Conservation (phyloP, 1,284 basidiomycete species). For the Sparassis latifolia region DNA sequence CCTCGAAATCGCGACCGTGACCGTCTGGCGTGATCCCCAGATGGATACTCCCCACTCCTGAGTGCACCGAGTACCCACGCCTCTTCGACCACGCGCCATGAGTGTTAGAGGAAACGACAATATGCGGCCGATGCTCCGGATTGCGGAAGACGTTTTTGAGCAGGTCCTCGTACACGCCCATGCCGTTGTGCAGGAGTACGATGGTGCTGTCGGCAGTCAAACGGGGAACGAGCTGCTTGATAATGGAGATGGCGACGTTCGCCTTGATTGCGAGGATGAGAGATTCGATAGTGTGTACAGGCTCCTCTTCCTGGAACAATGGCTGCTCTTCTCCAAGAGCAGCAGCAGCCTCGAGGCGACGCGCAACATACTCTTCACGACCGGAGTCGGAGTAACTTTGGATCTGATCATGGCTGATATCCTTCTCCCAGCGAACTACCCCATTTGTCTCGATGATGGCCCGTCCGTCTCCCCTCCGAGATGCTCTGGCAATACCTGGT, state of each 20-base stretch:
- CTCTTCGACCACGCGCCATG: conserved; percentile 67
- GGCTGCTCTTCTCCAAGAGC: too few relatives aligned
- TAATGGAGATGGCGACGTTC: conserved; percentile 51
- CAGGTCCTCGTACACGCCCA: conserved; percentile 86
- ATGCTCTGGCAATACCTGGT: neutral
- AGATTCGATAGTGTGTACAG: conserved; percentile 43
- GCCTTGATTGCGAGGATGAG: conserved; percentile 85
- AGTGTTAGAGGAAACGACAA: conserved; percentile 80
- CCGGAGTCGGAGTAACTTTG: conserved; percentile 2
- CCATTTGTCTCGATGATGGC: conserved; percentile 42
- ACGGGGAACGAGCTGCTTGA: conserved; percentile 59
- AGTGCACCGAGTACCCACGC: conserved; percentile 62
- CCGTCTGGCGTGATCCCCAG: conserved; percentile 80
- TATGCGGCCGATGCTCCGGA: conserved; percentile 69
- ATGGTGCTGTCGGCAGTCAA: conserved; percentile 71
- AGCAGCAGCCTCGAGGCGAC: too few relatives aligned
- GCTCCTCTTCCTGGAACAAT: too few relatives aligned
- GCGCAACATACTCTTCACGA: neutral
- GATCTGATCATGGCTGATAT: conserved; percentile 26
- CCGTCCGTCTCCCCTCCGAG: conserved; percentile 19
- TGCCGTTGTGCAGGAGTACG: conserved; percentile 86
- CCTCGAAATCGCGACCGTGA: conserved; percentile 53
- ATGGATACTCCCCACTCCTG: conserved; percentile 65
- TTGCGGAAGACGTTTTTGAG: conserved; percentile 69
- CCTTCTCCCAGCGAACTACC: conserved; percentile 31